These are phyloP conservation scores for Dimocarpus longan DNA, from an alignment of 345 rosid genomes.

Conservation along the genomic window DNA sequence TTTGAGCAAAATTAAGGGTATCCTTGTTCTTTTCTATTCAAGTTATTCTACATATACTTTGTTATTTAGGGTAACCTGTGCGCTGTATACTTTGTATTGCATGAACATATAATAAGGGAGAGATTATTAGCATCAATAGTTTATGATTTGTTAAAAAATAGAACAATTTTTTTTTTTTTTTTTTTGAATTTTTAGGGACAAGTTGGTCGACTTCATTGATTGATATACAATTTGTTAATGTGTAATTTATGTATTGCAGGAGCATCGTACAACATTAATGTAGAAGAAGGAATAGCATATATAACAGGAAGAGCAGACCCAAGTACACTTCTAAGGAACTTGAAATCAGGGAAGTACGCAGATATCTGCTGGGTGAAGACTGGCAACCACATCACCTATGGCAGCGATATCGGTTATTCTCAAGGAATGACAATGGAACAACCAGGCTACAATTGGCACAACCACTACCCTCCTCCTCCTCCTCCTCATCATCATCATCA, in stretches of 20 bases:
- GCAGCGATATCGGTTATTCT: no score
- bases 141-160: no score
- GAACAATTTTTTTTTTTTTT: background rate
- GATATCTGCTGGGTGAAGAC: conserved; percentile 25
- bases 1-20: conserved; percentile 26
- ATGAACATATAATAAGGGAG: no score
- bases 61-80: no score
- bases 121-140: no score
- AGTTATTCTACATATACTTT: background rate
- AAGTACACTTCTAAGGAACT: background rate
- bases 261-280: conserved; percentile 24
- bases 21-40: background rate
- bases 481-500: background rate
- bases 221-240: background rate
- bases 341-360: conserved; percentile 23
- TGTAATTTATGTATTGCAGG: background rate
- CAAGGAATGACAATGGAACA: background rate
- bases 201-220: background rate
- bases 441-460: conserved; percentile 7
- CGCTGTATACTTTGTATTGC: no score
- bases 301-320: conserved; percentile 24
- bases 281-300: conserved; percentile 26
- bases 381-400: conserved; percentile 16
- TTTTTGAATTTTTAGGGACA: no score
- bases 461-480: background rate